These are phyloP conservation scores for Aspergillus clavatus DNA, from an alignment of 2,329 filamentous ascomycete genomes.

Conservation along the genomic window DNA sequence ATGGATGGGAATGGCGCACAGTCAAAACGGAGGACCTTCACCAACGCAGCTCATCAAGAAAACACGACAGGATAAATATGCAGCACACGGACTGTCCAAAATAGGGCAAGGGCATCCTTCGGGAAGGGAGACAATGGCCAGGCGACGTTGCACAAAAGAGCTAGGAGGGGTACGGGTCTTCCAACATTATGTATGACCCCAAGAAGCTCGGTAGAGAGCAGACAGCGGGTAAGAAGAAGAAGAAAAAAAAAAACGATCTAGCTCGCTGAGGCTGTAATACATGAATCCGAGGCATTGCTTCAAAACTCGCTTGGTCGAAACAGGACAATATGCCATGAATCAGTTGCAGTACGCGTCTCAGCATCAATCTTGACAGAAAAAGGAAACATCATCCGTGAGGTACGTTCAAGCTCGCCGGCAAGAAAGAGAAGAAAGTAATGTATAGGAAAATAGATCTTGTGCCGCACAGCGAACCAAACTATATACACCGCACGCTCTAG, in stretches of 20 bases:
- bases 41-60: background rate
- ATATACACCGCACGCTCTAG: slow-evolving; percentile 38
- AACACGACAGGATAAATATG: slow-evolving; percentile 7
- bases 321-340: slow-evolving; percentile 4
- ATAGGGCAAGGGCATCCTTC: slow-evolving; percentile 1
- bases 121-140: slow-evolving; percentile 1
- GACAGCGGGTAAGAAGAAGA: background rate
- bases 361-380: slow-evolving; percentile 5
- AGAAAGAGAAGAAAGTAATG: slow-evolving; percentile 15
- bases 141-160: no score
- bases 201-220: slow-evolving; percentile 2
- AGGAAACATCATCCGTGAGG: slow-evolving; percentile 10
- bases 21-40: slow-evolving; percentile 1
- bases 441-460: slow-evolving; percentile 21
- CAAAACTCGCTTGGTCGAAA: slow-evolving; percentile 13
- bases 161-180: slow-evolving; percentile 1
- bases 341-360: slow-evolving; percentile 10
- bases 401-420: slow-evolving; percentile 14
- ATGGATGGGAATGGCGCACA: slow-evolving; percentile 2
- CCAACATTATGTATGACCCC: slow-evolving; percentile 11
- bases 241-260: slow-evolving; percentile 13
- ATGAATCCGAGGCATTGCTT: slow-evolving; percentile 11
- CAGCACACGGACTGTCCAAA: slow-evolving; percentile 4
- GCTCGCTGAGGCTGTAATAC: slow-evolving; percentile 18
- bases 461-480: slow-evolving; percentile 18